Base-by-base conservation (phyloP, 2,329 filamentous ascomycete species). In the Leptographium lundbergii region DNA sequence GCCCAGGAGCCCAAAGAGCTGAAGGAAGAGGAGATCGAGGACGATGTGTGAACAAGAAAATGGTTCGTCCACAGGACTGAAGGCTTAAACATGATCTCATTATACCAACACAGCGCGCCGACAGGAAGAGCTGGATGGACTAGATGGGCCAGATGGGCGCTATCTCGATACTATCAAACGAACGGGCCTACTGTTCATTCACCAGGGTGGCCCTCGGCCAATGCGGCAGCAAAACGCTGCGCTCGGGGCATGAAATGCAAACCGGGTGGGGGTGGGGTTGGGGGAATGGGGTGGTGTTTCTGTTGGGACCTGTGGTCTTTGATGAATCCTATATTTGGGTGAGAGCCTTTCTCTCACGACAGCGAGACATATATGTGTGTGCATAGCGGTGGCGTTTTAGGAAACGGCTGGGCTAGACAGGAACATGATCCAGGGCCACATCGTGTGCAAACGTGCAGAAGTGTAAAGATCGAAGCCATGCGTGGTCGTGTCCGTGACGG, bases 1-100 rank as follows among this genome's bases (percentile, higher is more conserved):
- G 89, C 91, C 14, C 91, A 96, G 70, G 91, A 96, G 71, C 91
- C 91, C 10, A 85, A 82, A 66, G 91, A 96, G 70, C 87, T 90
- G 6, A 80, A 81, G 59, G 86, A 89, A 63, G 80, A 81, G 54
- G 76, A 81, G 61, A 81, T 84, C 45, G 76, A 76, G 14, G 73
- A 73, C 27, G 69, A 71, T 36, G 56, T 39, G 6, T 55, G 42
- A 14, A 27, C 25, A 34, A 17, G 36, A 4, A 13, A 39, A 17
- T 5, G 14, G 2, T 32, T 10, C 14, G 6, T 39, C 17, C 36
- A 13, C 5, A 24, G 27, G 22, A 24, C 10, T 7, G 10, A 50
- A 27, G 24, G 11, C 24, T 19, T 51, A 27, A 47, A 24, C 9
- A 11, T 47, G 7, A n/a, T 34, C 17, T 53, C 29, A 32, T 19